phyloP scores from a whole-genome alignment of 148 eudicot species.

The Suaeda aralocaspica region DNA sequence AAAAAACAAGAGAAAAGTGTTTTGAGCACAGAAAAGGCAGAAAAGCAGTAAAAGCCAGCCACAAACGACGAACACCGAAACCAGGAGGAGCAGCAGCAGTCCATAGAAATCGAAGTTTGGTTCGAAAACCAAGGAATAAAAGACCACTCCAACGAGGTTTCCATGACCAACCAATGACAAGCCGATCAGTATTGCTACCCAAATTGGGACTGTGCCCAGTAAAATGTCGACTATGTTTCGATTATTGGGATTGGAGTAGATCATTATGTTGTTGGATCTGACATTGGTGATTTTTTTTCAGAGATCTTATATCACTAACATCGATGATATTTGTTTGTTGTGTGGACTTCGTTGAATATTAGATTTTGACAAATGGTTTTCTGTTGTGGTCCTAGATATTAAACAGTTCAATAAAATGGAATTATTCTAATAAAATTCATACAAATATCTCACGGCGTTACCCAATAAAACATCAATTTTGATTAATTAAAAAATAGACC shows the following conservation, averaged over 20 bases:
- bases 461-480: too few relatives aligned
- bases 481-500: too few relatives aligned
- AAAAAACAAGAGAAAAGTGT: slow-evolving; percentile 25
- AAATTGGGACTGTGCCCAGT: slow-evolving; percentile 75
- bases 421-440: too few relatives aligned
- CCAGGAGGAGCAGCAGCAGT: slow-evolving; percentile 27
- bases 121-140: slow-evolving; percentile 33
- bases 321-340: too few relatives aligned
- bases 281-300: too few relatives aligned
- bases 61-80: slow-evolving; percentile 34
- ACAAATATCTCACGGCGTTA: too few relatives aligned
- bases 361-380: too few relatives aligned
- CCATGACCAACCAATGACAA: slow-evolving; percentile 93
- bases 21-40: slow-evolving; percentile 28
- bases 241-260: slow-evolving; percentile 30
- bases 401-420: too few relatives aligned
- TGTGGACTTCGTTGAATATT: too few relatives aligned
- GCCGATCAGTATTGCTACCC: slow-evolving; percentile 82
- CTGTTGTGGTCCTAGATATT: too few relatives aligned
- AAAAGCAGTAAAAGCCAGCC: slow-evolving; percentile 38
- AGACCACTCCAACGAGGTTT: slow-evolving; percentile 79
- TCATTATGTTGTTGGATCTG: slow-evolving; percentile 3
- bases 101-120: slow-evolving; percentile 36
- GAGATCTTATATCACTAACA: too few relatives aligned
- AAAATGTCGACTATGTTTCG: slow-evolving; percentile 84